Evolutionary conservation across 257 asterid genomes (phyloP).

Genomic region (Handroanthus guayacan): DNA sequence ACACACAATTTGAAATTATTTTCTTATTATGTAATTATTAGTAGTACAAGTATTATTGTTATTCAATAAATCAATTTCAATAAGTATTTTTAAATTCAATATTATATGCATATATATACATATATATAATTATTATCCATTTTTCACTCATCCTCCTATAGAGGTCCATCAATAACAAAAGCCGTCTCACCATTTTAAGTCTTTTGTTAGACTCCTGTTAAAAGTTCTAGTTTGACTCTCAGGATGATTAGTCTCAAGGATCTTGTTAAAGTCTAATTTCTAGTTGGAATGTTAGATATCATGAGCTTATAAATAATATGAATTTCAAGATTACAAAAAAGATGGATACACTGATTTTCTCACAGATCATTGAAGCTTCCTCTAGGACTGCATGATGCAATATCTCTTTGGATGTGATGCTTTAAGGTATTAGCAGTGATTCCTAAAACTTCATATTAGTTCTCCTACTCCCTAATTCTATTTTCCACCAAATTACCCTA

Average conservation of each 20-base stretch:
- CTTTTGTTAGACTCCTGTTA: not conserved
- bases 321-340: not conserved
- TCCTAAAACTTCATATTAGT: not conserved
- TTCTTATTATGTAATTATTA: no score
- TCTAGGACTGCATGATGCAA: not conserved
- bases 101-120: no score
- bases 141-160: no score
- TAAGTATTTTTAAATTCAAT: no score
- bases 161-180: no score
- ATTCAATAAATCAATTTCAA: no score
- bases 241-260: not conserved
- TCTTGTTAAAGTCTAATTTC: not conserved
- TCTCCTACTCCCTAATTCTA: not conserved
- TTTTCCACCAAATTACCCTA: no score
- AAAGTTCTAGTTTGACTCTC: not conserved
- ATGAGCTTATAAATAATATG: not conserved
- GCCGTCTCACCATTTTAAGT: no score
- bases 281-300: slow-evolving; percentile 8
- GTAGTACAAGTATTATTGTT: no score
- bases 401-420: not conserved
- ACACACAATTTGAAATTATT: no score
- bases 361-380: not conserved
- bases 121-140: no score
- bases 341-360: not conserved
- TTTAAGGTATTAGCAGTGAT: not conserved